These are phyloP conservation scores for Cornus florida DNA, from an alignment of 148 eudicot genomes.

Conservation along the genomic window DNA sequence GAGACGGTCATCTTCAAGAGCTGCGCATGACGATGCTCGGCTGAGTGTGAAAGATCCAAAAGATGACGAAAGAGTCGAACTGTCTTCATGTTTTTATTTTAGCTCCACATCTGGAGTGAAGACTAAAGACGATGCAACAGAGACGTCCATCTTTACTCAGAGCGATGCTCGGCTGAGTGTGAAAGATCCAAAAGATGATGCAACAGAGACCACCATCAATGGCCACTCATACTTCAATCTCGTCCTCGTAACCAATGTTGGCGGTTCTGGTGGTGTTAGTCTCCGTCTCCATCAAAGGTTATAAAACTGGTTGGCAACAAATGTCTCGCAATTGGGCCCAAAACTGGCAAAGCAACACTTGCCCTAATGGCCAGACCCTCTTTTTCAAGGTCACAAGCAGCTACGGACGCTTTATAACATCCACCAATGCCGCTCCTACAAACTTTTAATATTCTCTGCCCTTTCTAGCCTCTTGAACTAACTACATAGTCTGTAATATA, in stretches of 20 bases:
- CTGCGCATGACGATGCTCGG: too few relatives aligned
- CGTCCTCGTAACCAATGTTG: slow-evolving; percentile 27
- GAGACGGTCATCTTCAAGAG: too few relatives aligned
- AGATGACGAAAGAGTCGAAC: too few relatives aligned
- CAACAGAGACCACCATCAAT: slow-evolving; percentile 34
- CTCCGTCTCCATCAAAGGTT: slow-evolving; percentile 28
- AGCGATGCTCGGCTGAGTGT: too few relatives aligned
- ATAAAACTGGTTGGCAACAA: slow-evolving; percentile 25
- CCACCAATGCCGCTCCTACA: slow-evolving; percentile 22
- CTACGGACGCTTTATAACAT: slow-evolving; percentile 16
- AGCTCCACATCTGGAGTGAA: too few relatives aligned
- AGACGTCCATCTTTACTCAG: too few relatives aligned
- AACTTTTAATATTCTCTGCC: too few relatives aligned
- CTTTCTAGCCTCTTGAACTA: background rate
- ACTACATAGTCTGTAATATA: background rate
- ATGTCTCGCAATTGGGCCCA: slow-evolving; percentile 37
- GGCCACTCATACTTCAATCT: slow-evolving; percentile 38
- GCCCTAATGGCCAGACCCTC: slow-evolving; percentile 24
- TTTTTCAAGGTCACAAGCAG: slow-evolving; percentile 28
- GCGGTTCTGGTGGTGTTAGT: slow-evolving; percentile 27
- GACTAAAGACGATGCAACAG: too few relatives aligned
- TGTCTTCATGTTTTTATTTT: too few relatives aligned
- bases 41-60: too few relatives aligned
- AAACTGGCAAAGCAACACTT: slow-evolving; percentile 31
- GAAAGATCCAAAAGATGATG: too few relatives aligned